Percentiles rank a stretch among this genome's conserved stretches.
Conservation (phyloP, 2,329 filamentous ascomycete species). For the Helotiales sp. region DNA sequence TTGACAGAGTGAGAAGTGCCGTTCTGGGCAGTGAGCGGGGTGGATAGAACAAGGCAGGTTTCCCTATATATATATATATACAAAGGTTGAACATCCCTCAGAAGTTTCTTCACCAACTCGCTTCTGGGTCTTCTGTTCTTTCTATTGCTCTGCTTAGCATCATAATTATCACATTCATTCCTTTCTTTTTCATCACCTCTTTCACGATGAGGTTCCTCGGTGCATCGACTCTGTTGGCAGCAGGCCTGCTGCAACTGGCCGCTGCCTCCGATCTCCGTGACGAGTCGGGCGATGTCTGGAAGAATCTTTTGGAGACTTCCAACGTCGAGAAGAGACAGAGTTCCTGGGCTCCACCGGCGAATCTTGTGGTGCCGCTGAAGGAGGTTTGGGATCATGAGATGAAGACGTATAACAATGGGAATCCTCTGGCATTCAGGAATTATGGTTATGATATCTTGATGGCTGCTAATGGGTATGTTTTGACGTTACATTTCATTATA, state of each 20-base stretch:
- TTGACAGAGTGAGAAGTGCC: neutral
- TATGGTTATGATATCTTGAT: constrained; percentile 12
- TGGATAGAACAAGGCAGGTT: neutral
- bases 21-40: neutral
- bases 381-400: constrained; percentile 10
- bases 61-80: neutral
- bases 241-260: neutral
- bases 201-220: neutral
- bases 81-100: neutral
- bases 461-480: constrained; percentile 7
- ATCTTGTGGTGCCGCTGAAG: neutral
- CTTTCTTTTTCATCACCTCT: neutral
- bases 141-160: neutral
- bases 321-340: neutral
- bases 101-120: neutral
- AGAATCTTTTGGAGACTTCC: neutral
- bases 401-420: neutral
- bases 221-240: neutral
- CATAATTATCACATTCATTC: neutral
- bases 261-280: neutral
- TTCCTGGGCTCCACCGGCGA: neutral
- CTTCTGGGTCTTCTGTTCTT: neutral
- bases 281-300: neutral
- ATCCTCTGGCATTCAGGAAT: neutral
- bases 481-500: too few species aligned